Base-by-base conservation (phyloP, 441 rosid species). In the Pelargonium cotyledonis region DNA sequence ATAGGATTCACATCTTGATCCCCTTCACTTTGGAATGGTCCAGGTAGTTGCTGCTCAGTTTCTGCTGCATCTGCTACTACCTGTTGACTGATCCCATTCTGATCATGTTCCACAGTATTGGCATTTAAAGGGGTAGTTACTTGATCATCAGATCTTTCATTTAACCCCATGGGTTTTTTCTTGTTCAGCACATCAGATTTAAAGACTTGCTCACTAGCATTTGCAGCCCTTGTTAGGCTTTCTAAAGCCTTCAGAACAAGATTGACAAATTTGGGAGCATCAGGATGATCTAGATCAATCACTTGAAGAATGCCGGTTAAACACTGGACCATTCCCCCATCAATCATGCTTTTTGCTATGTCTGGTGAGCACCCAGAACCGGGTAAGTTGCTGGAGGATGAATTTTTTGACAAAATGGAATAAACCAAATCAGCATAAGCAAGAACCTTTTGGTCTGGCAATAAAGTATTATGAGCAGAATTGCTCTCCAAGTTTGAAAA, bases 261-360 rank as follows among this genome's bases (percentile, higher is more conserved):
- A 78, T 86, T 90, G 61, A 89, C 96, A 81, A 84, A 77, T 78
- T 90, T 95, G 11, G 98, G 91, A 76, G 99, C 92, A 80, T 95
- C 93, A 68, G 98, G 97, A 84, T 95, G 97, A 76, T 95, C 99
- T 70, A 95, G 84, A 83, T 95, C 99, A 67, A 95, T 79, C 73
- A 84, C 96, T 71, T 86, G 84, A 77, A 95, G 93, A 83, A 95
- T 85, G 78, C 82, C 81, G 44, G 95, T 90, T 55, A 95, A 74
- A 80, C 88, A 89, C 74, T 78, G 89, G 63, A 90, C 92, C 84
- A 90, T 85, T 69, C 98, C 92, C 61, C 96, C 96, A 76, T 92
- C 98, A 69, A 95, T 92, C 99, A 95, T 92, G 83, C 90, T 85
- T 83, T 88, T 95, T 65, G 99, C 98, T 70, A 95, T 88, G 70